A percentile compares a stretch with the other conserved stretches of the same genome.
phyloP scores from a whole-genome alignment of 345 rosid genomes.

The Anastatica hierochuntica region DNA sequence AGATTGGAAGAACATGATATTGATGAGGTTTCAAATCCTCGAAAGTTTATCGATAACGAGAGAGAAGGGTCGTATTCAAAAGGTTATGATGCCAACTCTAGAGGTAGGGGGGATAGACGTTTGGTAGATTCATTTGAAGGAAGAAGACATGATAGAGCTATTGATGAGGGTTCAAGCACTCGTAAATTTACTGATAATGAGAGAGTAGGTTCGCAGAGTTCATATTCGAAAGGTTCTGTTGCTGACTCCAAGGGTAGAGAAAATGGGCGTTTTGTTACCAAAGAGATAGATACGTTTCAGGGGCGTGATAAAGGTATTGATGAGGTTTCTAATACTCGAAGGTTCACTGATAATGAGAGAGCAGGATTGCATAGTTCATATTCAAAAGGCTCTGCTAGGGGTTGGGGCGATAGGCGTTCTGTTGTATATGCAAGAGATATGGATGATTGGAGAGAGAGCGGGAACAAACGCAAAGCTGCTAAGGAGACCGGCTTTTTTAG shows the following conservation, averaged over 20 bases:
- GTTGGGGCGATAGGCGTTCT: constrained; percentile 31
- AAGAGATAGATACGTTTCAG: constrained; percentile 1
- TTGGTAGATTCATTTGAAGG: not conserved
- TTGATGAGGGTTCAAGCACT: constrained; percentile 7
- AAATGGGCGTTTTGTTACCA: constrained; percentile 28
- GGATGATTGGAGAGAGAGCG: constrained; percentile 25
- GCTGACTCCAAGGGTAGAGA: constrained; percentile 58
- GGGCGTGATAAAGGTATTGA: constrained; percentile 14
- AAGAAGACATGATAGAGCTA: not conserved
- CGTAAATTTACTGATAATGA: constrained; percentile 15
- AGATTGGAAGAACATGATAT: not conserved
- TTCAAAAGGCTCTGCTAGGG: constrained; percentile 28
- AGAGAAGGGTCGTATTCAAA: constrained; percentile 20
- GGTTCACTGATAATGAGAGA: constrained; percentile 1
- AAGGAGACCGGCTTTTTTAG: constrained; percentile 54
- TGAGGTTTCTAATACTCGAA: constrained; percentile 9
- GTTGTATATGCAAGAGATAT: constrained; percentile 22
- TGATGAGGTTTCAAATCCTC: constrained; percentile 2
- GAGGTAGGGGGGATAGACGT: constrained; percentile 44
- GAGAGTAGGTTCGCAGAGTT: constrained; percentile 17
- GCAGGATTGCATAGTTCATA: constrained; percentile 20
- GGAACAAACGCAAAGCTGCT: constrained; percentile 13
- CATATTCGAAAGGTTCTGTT: constrained; percentile 28
- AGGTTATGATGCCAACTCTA: constrained; percentile 35
- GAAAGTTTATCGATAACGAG: constrained; percentile 3